phyloP scores from a whole-genome alignment of 2,329 filamentous ascomycete species.

The Diplodia scrobiculata region DNA sequence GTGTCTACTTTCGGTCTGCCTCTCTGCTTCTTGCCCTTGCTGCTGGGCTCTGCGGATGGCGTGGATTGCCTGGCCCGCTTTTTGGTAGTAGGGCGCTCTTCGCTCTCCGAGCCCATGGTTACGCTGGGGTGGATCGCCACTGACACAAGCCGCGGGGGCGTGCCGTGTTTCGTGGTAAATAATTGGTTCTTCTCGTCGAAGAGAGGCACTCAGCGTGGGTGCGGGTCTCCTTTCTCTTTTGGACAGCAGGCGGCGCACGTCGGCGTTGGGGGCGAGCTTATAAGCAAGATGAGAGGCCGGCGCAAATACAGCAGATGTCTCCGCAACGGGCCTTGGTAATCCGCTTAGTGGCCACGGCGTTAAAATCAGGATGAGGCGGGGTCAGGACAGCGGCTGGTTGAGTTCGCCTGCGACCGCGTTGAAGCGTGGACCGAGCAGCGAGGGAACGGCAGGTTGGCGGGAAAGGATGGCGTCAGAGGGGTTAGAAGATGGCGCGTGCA shows the following conservation, averaged over 20 bases:
- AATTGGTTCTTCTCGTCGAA: not conserved
- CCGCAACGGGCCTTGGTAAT: slow-evolving; percentile 11
- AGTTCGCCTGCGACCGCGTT: slow-evolving; percentile 4
- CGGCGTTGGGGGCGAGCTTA: slow-evolving; percentile 17
- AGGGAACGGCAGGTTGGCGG: not conserved
- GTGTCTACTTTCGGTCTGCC: slow-evolving; percentile 75
- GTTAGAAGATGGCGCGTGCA: slow-evolving; percentile 17
- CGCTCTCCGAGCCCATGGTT: slow-evolving; percentile 30
- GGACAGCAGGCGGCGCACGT: slow-evolving; percentile 14
- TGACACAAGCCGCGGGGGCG: not conserved
- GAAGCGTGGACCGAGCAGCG: not conserved
- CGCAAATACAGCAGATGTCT: not conserved
- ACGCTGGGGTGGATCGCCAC: not conserved
- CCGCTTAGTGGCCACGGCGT: slow-evolving; percentile 21
- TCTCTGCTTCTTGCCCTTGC: slow-evolving; percentile 58
- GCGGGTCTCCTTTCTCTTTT: slow-evolving; percentile 13
- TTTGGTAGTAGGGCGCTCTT: slow-evolving; percentile 37
- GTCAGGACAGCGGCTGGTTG: not conserved
- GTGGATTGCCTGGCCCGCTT: slow-evolving; percentile 40
- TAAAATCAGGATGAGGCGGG: not conserved
- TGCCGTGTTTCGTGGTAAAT: not conserved
- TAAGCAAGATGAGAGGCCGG: not conserved
- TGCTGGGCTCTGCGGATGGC: slow-evolving; percentile 33
- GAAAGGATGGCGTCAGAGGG: not conserved
- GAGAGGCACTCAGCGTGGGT: not conserved